phyloP scores from a whole-genome alignment of 495 filamentous ascomycete genomes.

The Copromyces sp. region DNA sequence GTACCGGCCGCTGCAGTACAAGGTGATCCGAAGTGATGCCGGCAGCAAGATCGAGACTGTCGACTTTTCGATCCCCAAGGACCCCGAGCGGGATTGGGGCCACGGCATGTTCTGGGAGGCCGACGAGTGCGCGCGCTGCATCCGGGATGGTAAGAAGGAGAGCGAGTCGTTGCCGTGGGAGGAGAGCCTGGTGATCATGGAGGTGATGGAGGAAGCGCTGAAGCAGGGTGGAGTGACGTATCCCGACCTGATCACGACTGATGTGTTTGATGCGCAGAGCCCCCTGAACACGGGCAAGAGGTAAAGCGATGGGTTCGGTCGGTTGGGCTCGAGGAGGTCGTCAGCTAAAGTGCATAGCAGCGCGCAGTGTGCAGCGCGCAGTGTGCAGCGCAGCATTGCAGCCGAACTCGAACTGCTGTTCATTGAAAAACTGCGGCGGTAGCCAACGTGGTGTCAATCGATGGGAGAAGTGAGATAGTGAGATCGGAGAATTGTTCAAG shows the following conservation, averaged over 20 bases:
- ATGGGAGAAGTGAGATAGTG: neutral
- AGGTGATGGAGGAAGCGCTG: conserved; percentile 84
- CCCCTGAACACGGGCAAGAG: conserved; percentile 38
- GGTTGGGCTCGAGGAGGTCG: neutral
- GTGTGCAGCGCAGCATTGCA: neutral
- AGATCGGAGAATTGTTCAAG: neutral
- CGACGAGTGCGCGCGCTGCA: conserved; percentile 74
- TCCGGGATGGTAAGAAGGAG: conserved; percentile 74
- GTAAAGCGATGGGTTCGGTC: conserved; percentile 8
- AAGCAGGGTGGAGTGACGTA: conserved; percentile 67
- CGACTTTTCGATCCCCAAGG: conserved; percentile 52
- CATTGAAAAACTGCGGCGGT: neutral
- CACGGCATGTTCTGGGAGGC: conserved; percentile 95
- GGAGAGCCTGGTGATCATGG: conserved; percentile 89
- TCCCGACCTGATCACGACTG: conserved; percentile 72
- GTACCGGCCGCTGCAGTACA: conserved; percentile 59
- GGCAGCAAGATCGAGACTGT: conserved; percentile 44
- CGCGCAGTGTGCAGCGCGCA: neutral
- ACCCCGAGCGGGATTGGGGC: conserved; percentile 42
- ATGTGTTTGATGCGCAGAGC: conserved; percentile 52
- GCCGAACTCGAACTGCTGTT: neutral
- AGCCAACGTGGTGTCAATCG: neutral
- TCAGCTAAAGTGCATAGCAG: neutral
- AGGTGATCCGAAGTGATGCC: conserved; percentile 41
- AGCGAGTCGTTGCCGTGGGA: conserved; percentile 62